Conservation (phyloP, 2,329 filamentous ascomycete species). For the Lasiodiplodia citricola region DNA sequence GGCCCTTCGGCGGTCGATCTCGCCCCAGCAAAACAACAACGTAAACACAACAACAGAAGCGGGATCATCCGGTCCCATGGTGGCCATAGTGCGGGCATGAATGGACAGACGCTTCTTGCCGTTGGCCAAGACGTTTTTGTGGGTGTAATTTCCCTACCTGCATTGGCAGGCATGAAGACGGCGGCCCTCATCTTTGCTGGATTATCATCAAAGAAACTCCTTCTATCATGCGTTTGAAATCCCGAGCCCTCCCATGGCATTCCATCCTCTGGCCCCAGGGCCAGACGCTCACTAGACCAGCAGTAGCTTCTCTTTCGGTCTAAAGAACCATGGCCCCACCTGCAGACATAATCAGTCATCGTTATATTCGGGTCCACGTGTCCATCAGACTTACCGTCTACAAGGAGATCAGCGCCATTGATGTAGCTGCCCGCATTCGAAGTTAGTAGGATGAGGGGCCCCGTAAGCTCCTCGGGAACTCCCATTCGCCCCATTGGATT, state of each 20-base stretch:
- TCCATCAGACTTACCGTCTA: conserved; percentile 57
- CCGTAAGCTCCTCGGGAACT: conserved; percentile 65
- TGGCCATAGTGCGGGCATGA: not conserved
- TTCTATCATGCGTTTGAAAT: too few species aligned
- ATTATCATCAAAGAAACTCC: too few species aligned
- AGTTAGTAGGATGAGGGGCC: conserved; percentile 65
- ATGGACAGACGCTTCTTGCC: not conserved
- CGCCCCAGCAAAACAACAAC: not conserved
- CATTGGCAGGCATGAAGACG: conserved; percentile 16
- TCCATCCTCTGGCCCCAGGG: too few species aligned
- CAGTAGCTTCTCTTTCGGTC: not conserved
- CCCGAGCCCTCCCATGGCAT: too few species aligned
- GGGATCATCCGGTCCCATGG: not conserved
- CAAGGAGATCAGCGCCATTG: conserved; percentile 69
- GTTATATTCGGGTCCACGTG: not conserved
- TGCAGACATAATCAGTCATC: not conserved
- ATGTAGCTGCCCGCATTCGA: conserved; percentile 70
- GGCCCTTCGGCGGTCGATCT: conserved; percentile 15
- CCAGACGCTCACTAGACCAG: not conserved
- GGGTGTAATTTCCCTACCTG: conserved; percentile 3
- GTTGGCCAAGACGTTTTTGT: conserved; percentile 1
- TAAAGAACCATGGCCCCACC: conserved; percentile 25
- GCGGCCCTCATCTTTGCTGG: not conserved
- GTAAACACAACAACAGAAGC: conserved; percentile 9
- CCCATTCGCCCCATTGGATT: conserved; percentile 72